These are phyloP conservation scores for Hirschfeldia incana DNA, from an alignment of 345 rosid species.

Conservation along the genomic window DNA sequence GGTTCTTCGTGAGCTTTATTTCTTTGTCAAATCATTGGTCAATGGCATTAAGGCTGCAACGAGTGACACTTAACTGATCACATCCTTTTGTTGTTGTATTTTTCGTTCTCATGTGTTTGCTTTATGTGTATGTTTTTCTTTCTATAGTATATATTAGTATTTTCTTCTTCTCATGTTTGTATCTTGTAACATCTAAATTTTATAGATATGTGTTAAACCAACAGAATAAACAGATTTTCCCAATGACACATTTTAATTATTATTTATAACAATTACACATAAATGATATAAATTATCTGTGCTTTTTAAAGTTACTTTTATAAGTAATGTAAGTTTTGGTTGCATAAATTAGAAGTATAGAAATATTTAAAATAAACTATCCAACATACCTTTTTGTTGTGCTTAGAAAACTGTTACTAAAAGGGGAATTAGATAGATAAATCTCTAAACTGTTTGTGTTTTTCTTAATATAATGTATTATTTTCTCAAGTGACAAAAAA, in stretches of 20 bases:
- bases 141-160: not conserved
- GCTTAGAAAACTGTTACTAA: not conserved
- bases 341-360: not conserved
- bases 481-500: not conserved
- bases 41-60: not conserved
- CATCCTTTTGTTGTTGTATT: not conserved
- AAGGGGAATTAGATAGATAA: no score
- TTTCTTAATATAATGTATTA: not conserved
- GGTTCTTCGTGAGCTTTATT: slow-evolving; percentile 12
- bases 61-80: not conserved
- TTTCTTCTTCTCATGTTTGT: not conserved
- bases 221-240: no score
- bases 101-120: not conserved
- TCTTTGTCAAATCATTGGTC: not conserved
- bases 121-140: not conserved
- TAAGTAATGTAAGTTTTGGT: not conserved
- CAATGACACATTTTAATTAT: no score
- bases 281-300: no score
- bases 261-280: no score
- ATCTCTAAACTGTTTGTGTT: no score
- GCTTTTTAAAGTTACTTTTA: no score
- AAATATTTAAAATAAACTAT: no score
- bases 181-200: no score
- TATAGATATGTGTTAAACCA: not conserved
- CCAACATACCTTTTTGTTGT: not conserved